Evolutionary conservation across 2,329 filamentous ascomycete species (phyloP), one percentile per base, ranked within the genome.

Genomic region (Pyricularia sp.): DNA sequence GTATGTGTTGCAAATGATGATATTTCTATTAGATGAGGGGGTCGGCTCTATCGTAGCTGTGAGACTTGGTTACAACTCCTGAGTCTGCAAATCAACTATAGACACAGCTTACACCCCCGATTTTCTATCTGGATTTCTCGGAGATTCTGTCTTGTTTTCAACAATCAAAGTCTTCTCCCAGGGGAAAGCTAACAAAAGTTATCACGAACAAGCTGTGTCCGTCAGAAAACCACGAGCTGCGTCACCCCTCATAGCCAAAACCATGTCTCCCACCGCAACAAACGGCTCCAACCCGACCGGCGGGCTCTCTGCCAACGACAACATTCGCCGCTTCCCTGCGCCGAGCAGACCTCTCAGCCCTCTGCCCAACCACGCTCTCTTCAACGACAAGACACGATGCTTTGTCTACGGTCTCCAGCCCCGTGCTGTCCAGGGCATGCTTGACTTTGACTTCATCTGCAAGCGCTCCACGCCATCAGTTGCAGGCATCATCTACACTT

Each of bases 401-500:
- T 97, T 99, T 81, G 95, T 99, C 82, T 99, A 99, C 84, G 95
- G 95, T 81, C 92, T 99, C 79, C 95, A 99, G 85, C 94, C 95
- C 78, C 90, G 94, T 81, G 92, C 92, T 75, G 92, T 94, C 74
- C 92, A 94, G 84, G 91, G 91, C 80, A 94, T 94, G 91, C 92
- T 99, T 80, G 95, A 99, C 83, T 99, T 99, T 81, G 95, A 99
- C 87, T 99, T 98, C 88, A 99, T 99, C 85, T 99, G 95, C 93
- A 98, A 98, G 90, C 92, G 95, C 78, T 88, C 90, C 79, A 96
- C 92, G 71, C 95, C 95, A 73, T 99, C 95, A 70, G 95, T 99
- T 70, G 95, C 95, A 74, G 95, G 94, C 80, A 98, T 99, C 84
- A 98, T 99, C 87, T 99, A 99, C 87, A 97, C 95, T 76, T 99